Base-by-base conservation (phyloP, 352 stramenopile genomes). In the Globisporangium okanoganense region DNA sequence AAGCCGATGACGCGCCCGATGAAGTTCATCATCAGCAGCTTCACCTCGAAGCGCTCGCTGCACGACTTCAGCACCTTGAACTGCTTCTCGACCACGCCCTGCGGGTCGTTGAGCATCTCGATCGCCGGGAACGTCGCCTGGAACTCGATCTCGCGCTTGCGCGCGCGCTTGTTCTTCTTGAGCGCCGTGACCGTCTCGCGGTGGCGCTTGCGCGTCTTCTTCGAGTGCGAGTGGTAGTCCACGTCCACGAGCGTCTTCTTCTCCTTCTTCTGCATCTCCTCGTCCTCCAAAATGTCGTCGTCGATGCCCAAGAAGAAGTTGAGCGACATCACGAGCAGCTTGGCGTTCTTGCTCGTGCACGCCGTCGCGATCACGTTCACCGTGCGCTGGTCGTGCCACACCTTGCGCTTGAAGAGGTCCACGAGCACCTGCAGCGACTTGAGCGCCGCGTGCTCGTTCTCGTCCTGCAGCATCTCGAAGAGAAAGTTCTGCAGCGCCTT, bases 291-390 rank as follows among this genome's bases (percentile, higher is more conserved):
- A 74, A 99, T 99, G 58, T 98, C 92, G 25, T 97, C 88, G 73
- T 99, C 97, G 71, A 99, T 99, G 40, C 97, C 97, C 20, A 99
- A 76, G 76, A 99, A 99, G 77, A 99, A 99, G 60, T 97, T 92
- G 62, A 99, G 87, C 7, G 94, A 84, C 52, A 97, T 91, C 40
- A 96, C 88, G 8, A 94, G 66, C 49, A 97, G 77, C 63, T 94
- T 94, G 16, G 84, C 85, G 70, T 94, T 92, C 71, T 88, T 90
- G 65, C 78, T 88, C 20, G 76, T 85, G 47, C 91, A 97, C 0
- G 95, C 96, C 25, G 91, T 93, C 12, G 94, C 96, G 31, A 99
- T 96, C 20, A 99, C 97, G 62, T 99, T 98, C 7, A 99, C 95
- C 33, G 92, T 98, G 40, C 95, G 86, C 62, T 94, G 91, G 73